Conservation (phyloP, 352 stramenopile species). For the Phytophthora citricola region DNA sequence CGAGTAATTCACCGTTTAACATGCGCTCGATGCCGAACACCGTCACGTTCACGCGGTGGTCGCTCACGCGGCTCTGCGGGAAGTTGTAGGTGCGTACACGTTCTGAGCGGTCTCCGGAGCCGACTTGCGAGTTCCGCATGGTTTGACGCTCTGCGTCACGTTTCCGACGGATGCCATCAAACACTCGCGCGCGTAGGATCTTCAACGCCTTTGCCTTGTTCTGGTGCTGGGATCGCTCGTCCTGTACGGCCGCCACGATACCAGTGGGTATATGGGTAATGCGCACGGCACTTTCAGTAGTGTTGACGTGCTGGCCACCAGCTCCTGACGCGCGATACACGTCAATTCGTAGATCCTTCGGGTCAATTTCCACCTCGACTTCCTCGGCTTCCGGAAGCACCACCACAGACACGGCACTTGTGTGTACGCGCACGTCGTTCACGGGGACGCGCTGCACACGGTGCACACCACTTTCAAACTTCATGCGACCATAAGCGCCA, state of each 20-base stretch:
- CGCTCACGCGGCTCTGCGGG: slow-evolving; percentile 94
- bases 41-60: slow-evolving; percentile 94
- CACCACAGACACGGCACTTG: slow-evolving; percentile 97
- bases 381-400: slow-evolving; percentile 94
- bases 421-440: slow-evolving; percentile 97
- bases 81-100: slow-evolving; percentile 99
- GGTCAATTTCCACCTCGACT: slow-evolving; percentile 89
- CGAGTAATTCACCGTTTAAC: slow-evolving; percentile 88
- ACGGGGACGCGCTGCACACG: slow-evolving; percentile 97
- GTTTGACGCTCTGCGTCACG: slow-evolving; percentile 62
- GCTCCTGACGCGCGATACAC: slow-evolving; percentile 97
- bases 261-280: slow-evolving; percentile 98
- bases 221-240: slow-evolving; percentile 97
- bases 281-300: slow-evolving; percentile 97
- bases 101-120: slow-evolving; percentile 95
- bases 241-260: slow-evolving; percentile 88
- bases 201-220: slow-evolving; percentile 99
- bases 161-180: slow-evolving; percentile 92
- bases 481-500: slow-evolving; percentile 96
- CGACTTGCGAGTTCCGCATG: slow-evolving; percentile 90
- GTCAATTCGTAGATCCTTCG: slow-evolving; percentile 97
- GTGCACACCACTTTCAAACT: slow-evolving; percentile 98
- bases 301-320: slow-evolving; percentile 99
- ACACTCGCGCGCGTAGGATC: slow-evolving; percentile 95
- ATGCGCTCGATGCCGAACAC: slow-evolving; percentile 91